Percentiles rank a stretch among this genome's conserved stretches.
Conservation (phyloP, 2,329 filamentous ascomycete genomes). For the Alternaria conjuncta region DNA sequence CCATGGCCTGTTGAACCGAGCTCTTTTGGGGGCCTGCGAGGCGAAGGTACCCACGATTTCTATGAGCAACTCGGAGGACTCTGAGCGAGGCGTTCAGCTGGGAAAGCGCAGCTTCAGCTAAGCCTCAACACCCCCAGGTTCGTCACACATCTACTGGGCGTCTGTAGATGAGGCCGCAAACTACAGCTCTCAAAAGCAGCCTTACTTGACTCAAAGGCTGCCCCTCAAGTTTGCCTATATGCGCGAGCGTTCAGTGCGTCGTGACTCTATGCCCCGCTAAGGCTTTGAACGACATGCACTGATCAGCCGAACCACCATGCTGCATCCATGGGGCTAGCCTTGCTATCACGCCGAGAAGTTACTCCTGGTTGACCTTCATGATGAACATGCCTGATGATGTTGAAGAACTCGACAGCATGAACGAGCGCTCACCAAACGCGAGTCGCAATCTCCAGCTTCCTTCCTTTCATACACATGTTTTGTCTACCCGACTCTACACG, state of each 20-base stretch:
- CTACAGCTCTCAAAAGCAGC: not conserved
- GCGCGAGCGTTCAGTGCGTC: not conserved
- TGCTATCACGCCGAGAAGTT: not conserved
- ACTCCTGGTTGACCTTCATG: not conserved
- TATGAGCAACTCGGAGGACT: not conserved
- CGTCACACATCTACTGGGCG: not conserved
- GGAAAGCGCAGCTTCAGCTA: not conserved
- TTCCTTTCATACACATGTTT: not conserved
- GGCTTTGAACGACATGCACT: not conserved
- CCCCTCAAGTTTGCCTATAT: not conserved
- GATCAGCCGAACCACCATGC: not conserved
- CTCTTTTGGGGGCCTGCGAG: not conserved
- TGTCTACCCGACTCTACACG: not conserved
- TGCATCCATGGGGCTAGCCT: not conserved
- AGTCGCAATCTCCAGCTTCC: not conserved
- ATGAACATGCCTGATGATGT: not conserved
- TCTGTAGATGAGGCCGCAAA: not conserved
- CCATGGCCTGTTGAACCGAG: not conserved
- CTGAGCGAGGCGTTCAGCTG: not conserved
- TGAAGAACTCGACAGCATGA: not conserved
- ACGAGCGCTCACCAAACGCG: not conserved
- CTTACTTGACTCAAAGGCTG: not conserved
- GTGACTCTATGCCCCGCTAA: not conserved
- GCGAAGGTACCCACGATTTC: not conserved
- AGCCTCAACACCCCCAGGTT: not conserved